Evolutionary conservation across 2,329 filamentous ascomycete species (phyloP), one percentile per base, ranked within the genome.

Genomic region (Fusarium anthophilum): DNA sequence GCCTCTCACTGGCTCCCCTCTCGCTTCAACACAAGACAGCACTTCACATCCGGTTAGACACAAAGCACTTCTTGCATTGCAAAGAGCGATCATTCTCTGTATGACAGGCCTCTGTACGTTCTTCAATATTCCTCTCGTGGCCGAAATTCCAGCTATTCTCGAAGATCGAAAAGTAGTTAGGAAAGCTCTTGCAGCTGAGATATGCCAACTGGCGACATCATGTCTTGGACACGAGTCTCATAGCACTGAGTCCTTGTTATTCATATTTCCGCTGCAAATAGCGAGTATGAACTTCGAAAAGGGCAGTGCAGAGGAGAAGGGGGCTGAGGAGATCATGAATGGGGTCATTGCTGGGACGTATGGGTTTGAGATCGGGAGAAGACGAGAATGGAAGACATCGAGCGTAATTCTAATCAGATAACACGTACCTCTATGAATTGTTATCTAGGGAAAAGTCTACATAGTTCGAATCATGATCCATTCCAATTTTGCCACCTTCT

Each of bases 331-430:
- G 15, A 35, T 61, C n/a, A 71, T 70, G 68, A 71, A 66, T 6
- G 38, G 39, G 5, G 53, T 60, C 20, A 70, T 70, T 51, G 68
- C 68, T 24, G 68, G 54, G 6, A 56, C 22, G 1, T 44, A 70
- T 51, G 67, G 67, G 2, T 71, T 71, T 32, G 68, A 70, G 54
- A 71, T 70, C 13, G 68, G 68, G 14, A 70, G 67, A 26, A 41
- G 43, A n/a, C 48, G 68, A 2, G 53, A 56, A 17, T 45, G 69
- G 24, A 69, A 51, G 8, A 11, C 35, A 6, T 47, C 43, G 5
- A 69, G 14, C 6, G 2, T 37, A 13, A 37, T 63, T n/a, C 8
- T 37, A 4, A 15, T 47, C 8, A 64, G 38, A 8, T 51, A 24
- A 28, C 15, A 35, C 11, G 10, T 32, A 24, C 6, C 11, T 22